phyloP scores from a whole-genome alignment of 2,329 filamentous ascomycete genomes.

The Colletotrichum zoysiae region DNA sequence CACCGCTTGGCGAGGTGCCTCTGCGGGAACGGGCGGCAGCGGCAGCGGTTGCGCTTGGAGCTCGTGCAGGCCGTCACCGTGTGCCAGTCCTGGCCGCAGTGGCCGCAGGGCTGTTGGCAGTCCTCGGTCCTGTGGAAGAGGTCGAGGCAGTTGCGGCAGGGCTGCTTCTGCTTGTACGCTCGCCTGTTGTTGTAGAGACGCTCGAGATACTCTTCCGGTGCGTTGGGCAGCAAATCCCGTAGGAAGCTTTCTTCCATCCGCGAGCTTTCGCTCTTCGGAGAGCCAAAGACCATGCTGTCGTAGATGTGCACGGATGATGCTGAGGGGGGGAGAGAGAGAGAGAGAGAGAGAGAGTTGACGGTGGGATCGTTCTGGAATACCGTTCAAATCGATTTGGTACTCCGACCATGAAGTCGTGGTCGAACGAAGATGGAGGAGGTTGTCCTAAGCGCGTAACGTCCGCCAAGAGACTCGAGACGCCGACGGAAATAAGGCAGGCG shows the following conservation, averaged over 20 bases:
- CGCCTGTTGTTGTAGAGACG: neutral
- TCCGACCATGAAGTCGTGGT: neutral
- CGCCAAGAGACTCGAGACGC: neutral
- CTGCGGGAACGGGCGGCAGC: constrained; percentile 55
- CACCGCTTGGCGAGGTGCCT: constrained; percentile 51
- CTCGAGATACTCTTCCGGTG: neutral
- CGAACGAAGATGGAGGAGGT: neutral
- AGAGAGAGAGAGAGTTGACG: too few relatives aligned
- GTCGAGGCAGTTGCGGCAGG: constrained; percentile 48
- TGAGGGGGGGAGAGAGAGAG: neutral
- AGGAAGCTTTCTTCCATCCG: neutral
- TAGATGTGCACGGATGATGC: neutral
- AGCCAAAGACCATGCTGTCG: neutral
- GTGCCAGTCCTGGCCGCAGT: constrained; percentile 51
- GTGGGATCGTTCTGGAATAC: neutral
- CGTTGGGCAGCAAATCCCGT: neutral
- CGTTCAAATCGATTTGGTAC: neutral
- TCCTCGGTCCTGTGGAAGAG: constrained; percentile 44
- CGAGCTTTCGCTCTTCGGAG: neutral
- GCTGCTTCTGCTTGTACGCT: neutral
- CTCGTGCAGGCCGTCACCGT: constrained; percentile 48
- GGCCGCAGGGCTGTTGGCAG: constrained; percentile 50
- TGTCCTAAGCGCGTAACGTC: too few relatives aligned
- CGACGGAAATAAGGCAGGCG: neutral
- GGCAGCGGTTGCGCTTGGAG: constrained; percentile 52